Percentiles rank a stretch among this genome's conserved stretches.
Evolutionary conservation across 1,284 basidiomycete species (phyloP).

Genomic region (Sporisorium reilianum): DNA sequence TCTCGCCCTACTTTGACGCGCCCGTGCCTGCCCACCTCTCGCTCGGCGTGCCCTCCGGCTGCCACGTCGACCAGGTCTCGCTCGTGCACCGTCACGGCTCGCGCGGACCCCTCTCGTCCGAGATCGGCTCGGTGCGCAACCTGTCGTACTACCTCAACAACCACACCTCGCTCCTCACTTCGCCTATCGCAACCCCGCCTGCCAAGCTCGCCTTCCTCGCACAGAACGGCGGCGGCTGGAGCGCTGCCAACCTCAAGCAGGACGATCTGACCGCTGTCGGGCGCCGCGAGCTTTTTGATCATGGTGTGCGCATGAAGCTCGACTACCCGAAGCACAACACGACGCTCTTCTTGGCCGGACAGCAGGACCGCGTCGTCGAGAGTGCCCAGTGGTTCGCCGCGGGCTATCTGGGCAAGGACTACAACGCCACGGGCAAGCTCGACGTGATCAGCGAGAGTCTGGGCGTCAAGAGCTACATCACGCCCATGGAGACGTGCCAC

Average conservation of each 20-base stretch:
- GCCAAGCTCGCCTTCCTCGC: conserved; percentile 70
- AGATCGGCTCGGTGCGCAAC: conserved; percentile 32
- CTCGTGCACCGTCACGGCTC: conserved; percentile 71
- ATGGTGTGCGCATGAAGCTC: conserved; percentile 72
- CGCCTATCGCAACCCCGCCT: conserved; percentile 69
- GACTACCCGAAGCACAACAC: conserved; percentile 71
- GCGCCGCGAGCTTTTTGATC: conserved; percentile 71
- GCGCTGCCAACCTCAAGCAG: conserved; percentile 65
- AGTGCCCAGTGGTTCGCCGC: conserved; percentile 72
- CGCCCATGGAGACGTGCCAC: conserved; percentile 72
- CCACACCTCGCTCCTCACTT: conserved; percentile 61
- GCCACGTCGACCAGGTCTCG: conserved; percentile 72
- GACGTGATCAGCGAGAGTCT: conserved; percentile 71
- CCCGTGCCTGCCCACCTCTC: conserved; percentile 69
- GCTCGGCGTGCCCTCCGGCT: conserved; percentile 71
- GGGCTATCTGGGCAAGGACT: conserved; percentile 71
- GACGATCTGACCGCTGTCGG: conserved; percentile 72
- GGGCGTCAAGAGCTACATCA: conserved; percentile 71
- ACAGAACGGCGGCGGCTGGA: conserved; percentile 70
- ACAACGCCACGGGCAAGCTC: conserved; percentile 68
- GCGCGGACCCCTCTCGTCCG: conserved; percentile 54
- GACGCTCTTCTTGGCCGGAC: conserved; percentile 71
- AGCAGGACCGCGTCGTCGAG: conserved; percentile 72
- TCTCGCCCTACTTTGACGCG: conserved; percentile 70
- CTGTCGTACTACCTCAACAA: conserved; percentile 66